Evolutionary conservation across 192 early-diverging fungal genomes (phyloP).

Genomic region (Coemansia sp.): DNA sequence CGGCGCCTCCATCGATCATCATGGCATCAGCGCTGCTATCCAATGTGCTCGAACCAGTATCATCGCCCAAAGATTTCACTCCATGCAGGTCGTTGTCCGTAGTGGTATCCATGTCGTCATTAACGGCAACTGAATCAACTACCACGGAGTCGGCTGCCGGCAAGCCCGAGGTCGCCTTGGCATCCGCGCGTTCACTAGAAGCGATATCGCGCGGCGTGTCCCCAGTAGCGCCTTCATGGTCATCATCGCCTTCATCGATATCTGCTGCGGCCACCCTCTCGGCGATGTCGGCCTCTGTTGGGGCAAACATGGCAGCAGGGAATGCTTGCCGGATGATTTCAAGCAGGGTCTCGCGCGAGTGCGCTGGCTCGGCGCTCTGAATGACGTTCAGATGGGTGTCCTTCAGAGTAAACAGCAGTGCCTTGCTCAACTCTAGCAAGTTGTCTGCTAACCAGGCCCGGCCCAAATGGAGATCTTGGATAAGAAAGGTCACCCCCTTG

Average conservation of each 20-base stretch:
- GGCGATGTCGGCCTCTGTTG: slow-evolving; percentile 36
- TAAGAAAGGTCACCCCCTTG: slow-evolving; percentile 82
- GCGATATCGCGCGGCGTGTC: background rate
- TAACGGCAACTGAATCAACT: background rate
- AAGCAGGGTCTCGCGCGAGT: slow-evolving; percentile 39
- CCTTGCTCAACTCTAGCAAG: slow-evolving; percentile 91
- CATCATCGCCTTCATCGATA: slow-evolving; percentile 15
- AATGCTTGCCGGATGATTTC: slow-evolving; percentile 47
- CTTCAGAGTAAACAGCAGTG: slow-evolving; percentile 93
- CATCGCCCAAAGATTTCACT: background rate
- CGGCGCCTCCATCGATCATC: background rate
- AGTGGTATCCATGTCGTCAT: background rate
- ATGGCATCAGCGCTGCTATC: background rate
- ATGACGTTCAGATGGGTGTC: slow-evolving; percentile 60
- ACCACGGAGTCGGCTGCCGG: background rate
- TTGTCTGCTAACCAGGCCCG: slow-evolving; percentile 92
- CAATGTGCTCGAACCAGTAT: background rate
- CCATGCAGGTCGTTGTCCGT: background rate
- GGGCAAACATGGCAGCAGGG: slow-evolving; percentile 32
- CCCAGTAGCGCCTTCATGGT: slow-evolving; percentile 4
- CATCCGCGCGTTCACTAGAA: background rate
- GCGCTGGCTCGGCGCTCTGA: slow-evolving; percentile 15
- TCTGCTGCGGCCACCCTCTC: slow-evolving; percentile 55
- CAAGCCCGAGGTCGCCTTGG: background rate
- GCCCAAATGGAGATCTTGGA: slow-evolving; percentile 81